Evolutionary conservation across 148 eudicot species (phyloP), one percentile per base, ranked within the genome.

Genomic region (Camellia japonica): DNA sequence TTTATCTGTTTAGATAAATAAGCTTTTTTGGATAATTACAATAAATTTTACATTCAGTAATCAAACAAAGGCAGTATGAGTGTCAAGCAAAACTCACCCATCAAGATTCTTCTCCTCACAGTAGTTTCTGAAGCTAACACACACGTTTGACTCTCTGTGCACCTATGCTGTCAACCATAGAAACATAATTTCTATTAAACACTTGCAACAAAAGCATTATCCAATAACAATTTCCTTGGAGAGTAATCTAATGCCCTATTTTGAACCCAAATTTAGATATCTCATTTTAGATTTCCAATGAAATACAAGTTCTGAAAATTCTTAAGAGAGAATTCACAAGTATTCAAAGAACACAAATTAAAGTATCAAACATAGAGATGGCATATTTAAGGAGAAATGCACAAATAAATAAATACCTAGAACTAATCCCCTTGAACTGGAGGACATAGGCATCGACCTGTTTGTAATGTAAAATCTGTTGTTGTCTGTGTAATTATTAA

Each of bases 351-450:
- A 67, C 71, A 1, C 71, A 41, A 18, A 38, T 41, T 11, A 64
- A 38, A 38, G 46, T 38, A 67, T 38, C 15, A 67, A 67, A 38
- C 51, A 47, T 47, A 47, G 51, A 47, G 51, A 9, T 3, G 60
- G 13, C 41, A 6, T n/a, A 68, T 4, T 38, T 73, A 30, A 68
- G 23, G 6, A 59, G 10, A 65, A 16, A 59, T 20, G 6, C 7
- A 49, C 1, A 42, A 9, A 44, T 56, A 41, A 10, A 10, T 58
- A 15, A n/a, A 23, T 85, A 91, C 94, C 92, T 91, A 43, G 91
- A 85, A 61, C 94, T 89, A 79, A 92, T 86, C 30, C 94, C 94
- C 86, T 89, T 89, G 79, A 91, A 81, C 84, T 90, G 91, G 81
- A 87, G 91, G 72, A 90, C 93, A 89, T 88, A 87, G 61, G 87